Percentiles rank a stretch among this genome's conserved stretches.
Evolutionary conservation across 768 basidiomycete species (phyloP).

Genomic region (Phylloporus arenicola): DNA sequence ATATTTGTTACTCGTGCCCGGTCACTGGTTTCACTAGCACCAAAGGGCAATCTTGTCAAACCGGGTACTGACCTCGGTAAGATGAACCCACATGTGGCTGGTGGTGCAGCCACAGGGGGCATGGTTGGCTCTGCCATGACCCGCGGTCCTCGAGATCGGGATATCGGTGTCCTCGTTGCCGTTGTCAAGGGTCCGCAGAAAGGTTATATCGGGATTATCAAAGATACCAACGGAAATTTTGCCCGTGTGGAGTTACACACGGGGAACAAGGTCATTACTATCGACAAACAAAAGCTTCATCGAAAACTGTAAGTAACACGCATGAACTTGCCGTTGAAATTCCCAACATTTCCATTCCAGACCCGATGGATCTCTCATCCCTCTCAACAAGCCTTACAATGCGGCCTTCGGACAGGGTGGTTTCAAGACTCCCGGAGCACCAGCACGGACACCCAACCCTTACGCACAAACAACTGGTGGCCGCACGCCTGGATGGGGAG

Average conservation of each 20-base stretch:
- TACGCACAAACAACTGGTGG: constrained; percentile 36
- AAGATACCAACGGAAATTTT: constrained; percentile 84
- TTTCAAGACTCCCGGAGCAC: constrained; percentile 35
- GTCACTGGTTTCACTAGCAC: constrained; percentile 76
- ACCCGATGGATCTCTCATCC: constrained; percentile 50
- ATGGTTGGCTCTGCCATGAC: constrained; percentile 82
- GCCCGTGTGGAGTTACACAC: constrained; percentile 89
- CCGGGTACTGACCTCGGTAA: constrained; percentile 75
- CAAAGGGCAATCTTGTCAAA: constrained; percentile 72
- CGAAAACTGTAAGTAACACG: constrained; percentile 58
- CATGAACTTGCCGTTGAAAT: neutral
- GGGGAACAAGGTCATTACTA: constrained; percentile 82
- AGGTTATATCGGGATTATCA: constrained; percentile 86
- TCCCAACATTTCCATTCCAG: constrained; percentile 30
- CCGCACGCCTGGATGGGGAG: constrained; percentile 35
- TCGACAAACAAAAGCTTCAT: constrained; percentile 75
- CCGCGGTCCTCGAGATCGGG: constrained; percentile 74
- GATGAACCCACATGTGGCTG: constrained; percentile 75
- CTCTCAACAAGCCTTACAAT: constrained; percentile 39
- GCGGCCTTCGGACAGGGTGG: constrained; percentile 14
- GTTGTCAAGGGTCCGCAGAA: constrained; percentile 88
- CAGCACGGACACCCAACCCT: constrained; percentile 43
- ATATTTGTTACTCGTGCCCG: constrained; percentile 90
- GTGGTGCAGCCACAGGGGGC: constrained; percentile 56
- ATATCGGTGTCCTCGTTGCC: constrained; percentile 73